Base-by-base conservation (phyloP, 345 rosid species). In the Populus euphratica region DNA sequence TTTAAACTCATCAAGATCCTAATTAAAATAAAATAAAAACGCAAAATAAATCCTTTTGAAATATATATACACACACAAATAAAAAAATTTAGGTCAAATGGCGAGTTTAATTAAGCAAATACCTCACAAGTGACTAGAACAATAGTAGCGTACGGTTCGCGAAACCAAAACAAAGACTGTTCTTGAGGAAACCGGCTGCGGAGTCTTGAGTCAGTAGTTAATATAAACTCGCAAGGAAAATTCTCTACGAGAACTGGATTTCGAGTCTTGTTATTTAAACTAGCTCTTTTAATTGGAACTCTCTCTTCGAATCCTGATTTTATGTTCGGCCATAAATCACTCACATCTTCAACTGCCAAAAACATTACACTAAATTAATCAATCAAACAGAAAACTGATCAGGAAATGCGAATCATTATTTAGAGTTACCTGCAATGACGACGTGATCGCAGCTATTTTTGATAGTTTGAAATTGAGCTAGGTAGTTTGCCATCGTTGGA, bases 1-100 rank as follows among this genome's bases (percentile, higher is more conserved):
- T 85, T 89, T 93, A 86, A 92, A 92, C 90, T 96, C 99, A 70
- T 93, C 99, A 86, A 92, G 97, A 88, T 93, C 98, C 99, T 96
- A 70, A 50, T 12, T 66, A 8, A 66, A 64, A 25, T 68, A 29
- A 18, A 67, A 43, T 25, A 67, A 77, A 47, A 47, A 39, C 36
- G 17, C 20, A 20, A 31, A 5, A 29, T 16, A 14, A 65, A 21
- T 61, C 25, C 12, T 20, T 23, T 61, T 64, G 38, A 64, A 27
- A 27, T 29, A 9, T 2, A 25, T 27, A 14, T 5, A 63, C 36
- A 33, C 36, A 33, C 68, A 63, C 27, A 12, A 9, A 27, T 27
- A n/a, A 64, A 7, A 12, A 29, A 71, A 25, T 18, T 47, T 8
- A 74, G 47, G 49, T 35, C 36, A 38, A 61, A 54, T 25, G 41